Evolutionary conservation across 257 asterid genomes (phyloP).

Genomic region (Nicotiana otophora): DNA sequence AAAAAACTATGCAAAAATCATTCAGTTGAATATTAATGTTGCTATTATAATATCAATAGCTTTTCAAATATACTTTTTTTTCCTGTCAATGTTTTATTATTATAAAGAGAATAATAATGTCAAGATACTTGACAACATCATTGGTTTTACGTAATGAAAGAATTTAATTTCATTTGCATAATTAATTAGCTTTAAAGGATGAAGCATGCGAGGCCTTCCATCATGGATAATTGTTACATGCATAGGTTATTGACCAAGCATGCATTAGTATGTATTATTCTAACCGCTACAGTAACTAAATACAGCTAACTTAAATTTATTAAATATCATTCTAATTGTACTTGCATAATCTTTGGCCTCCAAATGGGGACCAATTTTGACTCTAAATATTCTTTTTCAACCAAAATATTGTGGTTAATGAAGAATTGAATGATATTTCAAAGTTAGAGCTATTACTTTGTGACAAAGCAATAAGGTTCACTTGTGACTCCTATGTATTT

Average conservation of each 20-base stretch:
- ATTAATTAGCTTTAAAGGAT: not conserved
- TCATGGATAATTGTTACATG: constrained; percentile 3
- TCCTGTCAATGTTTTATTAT: no score
- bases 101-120: not conserved
- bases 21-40: not conserved
- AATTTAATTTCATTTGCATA: not conserved
- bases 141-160: not conserved
- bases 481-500: no score
- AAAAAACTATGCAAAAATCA: no score
- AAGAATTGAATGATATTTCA: not conserved
- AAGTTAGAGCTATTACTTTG: not conserved
- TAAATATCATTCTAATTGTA: not conserved
- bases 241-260: not conserved
- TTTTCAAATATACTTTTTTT: not conserved
- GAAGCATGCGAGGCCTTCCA: not conserved
- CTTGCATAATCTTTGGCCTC: not conserved
- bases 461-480: no score
- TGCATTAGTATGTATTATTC: not conserved
- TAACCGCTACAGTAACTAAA: not conserved
- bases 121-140: not conserved
- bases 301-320: not conserved
- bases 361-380: not conserved
- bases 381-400: not conserved
- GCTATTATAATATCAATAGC: not conserved
- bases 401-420: not conserved